Base-by-base conservation (phyloP, 1,284 basidiomycete species). In the Polyporus tsugae region DNA sequence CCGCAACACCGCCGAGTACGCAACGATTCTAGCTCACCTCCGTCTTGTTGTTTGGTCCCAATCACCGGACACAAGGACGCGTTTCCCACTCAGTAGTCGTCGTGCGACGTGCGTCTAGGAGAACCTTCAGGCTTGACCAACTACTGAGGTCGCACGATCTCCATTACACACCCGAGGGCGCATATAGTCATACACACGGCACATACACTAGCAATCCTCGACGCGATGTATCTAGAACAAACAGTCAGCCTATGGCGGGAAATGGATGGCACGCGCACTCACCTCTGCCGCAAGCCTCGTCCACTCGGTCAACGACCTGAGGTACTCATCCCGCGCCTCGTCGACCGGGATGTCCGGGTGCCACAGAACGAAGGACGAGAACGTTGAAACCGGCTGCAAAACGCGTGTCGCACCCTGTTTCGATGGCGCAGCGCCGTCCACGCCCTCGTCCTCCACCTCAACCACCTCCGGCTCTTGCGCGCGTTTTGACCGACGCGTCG, bases 271-370 rank as follows among this genome's bases (percentile, higher is more conserved):
- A n/a, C 15, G 29, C n/a, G 35, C 15, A 65, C 85, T n/a, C 69
- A 91, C 91, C 82, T 89, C 85, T 41, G 82, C 79, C 10, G 91
- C 84, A 25, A 92, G 78, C 36, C 70, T 78, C 55, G 86, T 85
- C 91, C 91, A 95, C 75, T 94, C 93, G 0, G 78, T 82, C 64
- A 95, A 75, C 5, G 88, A 79, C 15, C 90, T 84, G 58, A 85
- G 78, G 76, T 94, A 94, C 72, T 92, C 91, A 73, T 95, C 93
- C 62, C 80, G 81, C 3, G 84, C 86, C 61, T 87, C 86, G 70
- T 93, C 89, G 0, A 90, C 85, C 0, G 89, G 86, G 33, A 86
- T 85, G 76, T 95, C 93, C 2, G 91, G 85, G 71, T 89, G 84
- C 93, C 93, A 95, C 15, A 95, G 75, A 29, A 86, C 83, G 72